Evolutionary conservation across 768 basidiomycete genomes (phyloP).

Genomic region (Leucocoprinus birnbaumii): DNA sequence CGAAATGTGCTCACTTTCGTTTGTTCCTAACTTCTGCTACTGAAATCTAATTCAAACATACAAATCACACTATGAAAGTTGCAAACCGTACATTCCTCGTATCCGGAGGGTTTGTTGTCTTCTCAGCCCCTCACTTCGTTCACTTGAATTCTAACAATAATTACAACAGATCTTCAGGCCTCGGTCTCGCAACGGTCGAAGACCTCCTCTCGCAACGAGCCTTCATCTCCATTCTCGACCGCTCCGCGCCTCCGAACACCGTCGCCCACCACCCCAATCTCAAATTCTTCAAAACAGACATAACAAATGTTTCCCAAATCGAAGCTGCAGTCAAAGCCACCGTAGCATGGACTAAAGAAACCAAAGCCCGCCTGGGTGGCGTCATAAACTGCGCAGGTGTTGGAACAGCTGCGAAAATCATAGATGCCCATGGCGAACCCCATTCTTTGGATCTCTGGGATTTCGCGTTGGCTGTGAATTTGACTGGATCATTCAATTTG

Average conservation of each 20-base stretch:
- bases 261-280: slow-evolving; percentile 22
- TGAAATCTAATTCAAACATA: too few relatives aligned
- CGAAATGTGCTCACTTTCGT: too few relatives aligned
- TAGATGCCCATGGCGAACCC: slow-evolving; percentile 41
- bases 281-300: slow-evolving; percentile 40
- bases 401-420: slow-evolving; percentile 41
- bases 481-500: slow-evolving; percentile 59
- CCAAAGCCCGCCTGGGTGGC: slow-evolving; percentile 48
- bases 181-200: slow-evolving; percentile 50
- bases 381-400: slow-evolving; percentile 60
- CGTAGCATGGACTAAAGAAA: slow-evolving; percentile 37
- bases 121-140: neutral
- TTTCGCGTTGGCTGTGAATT: slow-evolving; percentile 48
- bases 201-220: slow-evolving; percentile 41
- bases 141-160: neutral
- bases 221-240: slow-evolving; percentile 52
- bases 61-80: slow-evolving; percentile 38
- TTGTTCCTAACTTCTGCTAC: too few relatives aligned
- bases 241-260: slow-evolving; percentile 30
- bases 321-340: slow-evolving; percentile 34
- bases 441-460: slow-evolving; percentile 53
- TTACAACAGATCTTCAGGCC: slow-evolving; percentile 47
- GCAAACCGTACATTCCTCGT: slow-evolving; percentile 51
- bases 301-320: slow-evolving; percentile 33
- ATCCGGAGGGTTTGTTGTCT: slow-evolving; percentile 47